A percentile compares a stretch with the other conserved stretches of the same genome.
These are phyloP conservation scores for Artemisia annua DNA, from an alignment of 129 eudicot genomes.

Conservation along the genomic window DNA sequence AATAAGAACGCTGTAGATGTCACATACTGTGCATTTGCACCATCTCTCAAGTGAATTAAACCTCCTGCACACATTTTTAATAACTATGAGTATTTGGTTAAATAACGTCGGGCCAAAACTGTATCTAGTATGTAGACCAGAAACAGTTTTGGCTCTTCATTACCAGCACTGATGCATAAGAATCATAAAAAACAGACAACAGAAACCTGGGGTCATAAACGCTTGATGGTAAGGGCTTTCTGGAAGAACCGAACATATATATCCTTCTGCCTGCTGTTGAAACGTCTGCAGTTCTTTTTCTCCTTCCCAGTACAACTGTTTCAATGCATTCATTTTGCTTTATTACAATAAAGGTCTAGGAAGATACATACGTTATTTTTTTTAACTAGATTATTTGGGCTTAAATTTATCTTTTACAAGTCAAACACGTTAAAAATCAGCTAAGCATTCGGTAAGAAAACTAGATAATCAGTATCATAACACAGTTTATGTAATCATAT, in stretches of 20 bases:
- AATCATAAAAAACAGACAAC: background rate
- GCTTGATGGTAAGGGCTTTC: constrained; percentile 65
- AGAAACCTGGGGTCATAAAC: constrained; percentile 62
- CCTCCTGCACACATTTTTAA: constrained; percentile 50
- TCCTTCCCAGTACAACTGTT: constrained; percentile 63
- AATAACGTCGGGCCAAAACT: background rate
- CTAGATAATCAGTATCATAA: too few species aligned
- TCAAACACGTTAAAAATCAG: too few species aligned
- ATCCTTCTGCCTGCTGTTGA: constrained; percentile 66
- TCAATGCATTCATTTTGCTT: background rate
- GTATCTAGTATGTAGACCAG: too few species aligned
- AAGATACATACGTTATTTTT: too few species aligned
- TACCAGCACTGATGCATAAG: background rate
- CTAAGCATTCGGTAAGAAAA: too few species aligned
- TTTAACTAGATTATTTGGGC: too few species aligned
- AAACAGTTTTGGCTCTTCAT: background rate
- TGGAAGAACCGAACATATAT: constrained; percentile 60
- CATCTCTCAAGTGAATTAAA: constrained; percentile 69
- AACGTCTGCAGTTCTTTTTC: constrained; percentile 41
- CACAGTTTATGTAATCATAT: too few species aligned
- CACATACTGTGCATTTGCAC: constrained; percentile 87
- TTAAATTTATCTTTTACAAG: too few species aligned
- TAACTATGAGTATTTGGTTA: background rate
- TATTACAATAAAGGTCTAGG: background rate
- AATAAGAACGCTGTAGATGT: constrained; percentile 65